Percentiles rank a stretch among this genome's conserved stretches.
Evolutionary conservation across 1,139 yeast species (phyloP).

Genomic region (Debaryomycetaceae sp.): DNA sequence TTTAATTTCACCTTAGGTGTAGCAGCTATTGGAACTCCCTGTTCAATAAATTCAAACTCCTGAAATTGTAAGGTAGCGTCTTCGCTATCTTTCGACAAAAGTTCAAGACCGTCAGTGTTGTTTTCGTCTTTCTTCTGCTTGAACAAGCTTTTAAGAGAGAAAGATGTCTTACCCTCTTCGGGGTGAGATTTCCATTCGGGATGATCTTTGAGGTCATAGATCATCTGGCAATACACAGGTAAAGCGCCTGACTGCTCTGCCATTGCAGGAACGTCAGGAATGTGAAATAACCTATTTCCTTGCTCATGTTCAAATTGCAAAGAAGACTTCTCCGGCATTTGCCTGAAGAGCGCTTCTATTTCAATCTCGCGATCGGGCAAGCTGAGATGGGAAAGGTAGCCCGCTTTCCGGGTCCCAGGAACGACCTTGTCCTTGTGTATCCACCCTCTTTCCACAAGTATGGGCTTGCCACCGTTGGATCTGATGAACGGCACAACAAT

Average conservation of each 20-base stretch:
- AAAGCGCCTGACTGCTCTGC: conserved; percentile 61
- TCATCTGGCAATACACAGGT: conserved; percentile 76
- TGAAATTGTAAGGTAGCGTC: conserved; percentile 40
- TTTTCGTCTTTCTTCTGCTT: conserved; percentile 9
- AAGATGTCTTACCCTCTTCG: conserved; percentile 5
- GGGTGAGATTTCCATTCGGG: conserved; percentile 38
- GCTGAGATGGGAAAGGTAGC: conserved; percentile 58
- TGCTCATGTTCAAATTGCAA: conserved; percentile 75
- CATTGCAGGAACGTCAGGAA: conserved; percentile 82
- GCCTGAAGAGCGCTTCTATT: conserved; percentile 69
- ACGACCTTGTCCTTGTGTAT: conserved; percentile 68
- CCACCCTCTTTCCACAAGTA: conserved; percentile 92
- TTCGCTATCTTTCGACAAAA: conserved; percentile 14
- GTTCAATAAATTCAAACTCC: conserved; percentile 53
- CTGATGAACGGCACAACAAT: conserved; percentile 81
- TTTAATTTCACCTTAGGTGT: conserved; percentile 73
- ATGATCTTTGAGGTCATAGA: conserved; percentile 63
- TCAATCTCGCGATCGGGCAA: conserved; percentile 73
- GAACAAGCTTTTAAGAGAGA: neutral
- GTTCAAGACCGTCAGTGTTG: conserved; percentile 10
- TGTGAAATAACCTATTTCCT: conserved; percentile 59
- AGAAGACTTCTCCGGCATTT: conserved; percentile 64
- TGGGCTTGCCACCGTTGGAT: conserved; percentile 64
- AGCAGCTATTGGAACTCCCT: conserved; percentile 91
- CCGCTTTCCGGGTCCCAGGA: conserved; percentile 52